Conservation (phyloP, 371 early-diverging fungal species). For the Syncephalastrum monosporum region DNA sequence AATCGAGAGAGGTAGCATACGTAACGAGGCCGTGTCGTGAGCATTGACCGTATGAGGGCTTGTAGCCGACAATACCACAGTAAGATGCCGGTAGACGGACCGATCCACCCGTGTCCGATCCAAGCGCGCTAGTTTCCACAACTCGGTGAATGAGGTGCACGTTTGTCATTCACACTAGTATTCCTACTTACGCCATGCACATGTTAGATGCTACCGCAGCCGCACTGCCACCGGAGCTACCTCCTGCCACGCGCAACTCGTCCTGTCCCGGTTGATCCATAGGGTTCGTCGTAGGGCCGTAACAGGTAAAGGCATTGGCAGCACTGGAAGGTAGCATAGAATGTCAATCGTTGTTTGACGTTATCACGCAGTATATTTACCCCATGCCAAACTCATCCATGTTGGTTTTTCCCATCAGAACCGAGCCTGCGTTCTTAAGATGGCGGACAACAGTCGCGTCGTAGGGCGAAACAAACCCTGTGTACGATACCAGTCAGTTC, state of each 20-base stretch:
- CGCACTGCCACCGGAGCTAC: slow-evolving; percentile 93
- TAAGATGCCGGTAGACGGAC: slow-evolving; percentile 92
- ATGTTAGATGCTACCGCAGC: slow-evolving; percentile 84
- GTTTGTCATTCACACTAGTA: not conserved
- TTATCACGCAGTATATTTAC: slow-evolving; percentile 24
- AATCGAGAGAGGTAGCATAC: slow-evolving; percentile 89
- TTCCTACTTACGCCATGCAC: slow-evolving; percentile 69
- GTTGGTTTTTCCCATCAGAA: slow-evolving; percentile 84
- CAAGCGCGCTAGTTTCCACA: slow-evolving; percentile 60
- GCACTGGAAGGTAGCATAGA: slow-evolving; percentile 29
- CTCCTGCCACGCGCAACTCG: slow-evolving; percentile 70
- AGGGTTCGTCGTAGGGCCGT: slow-evolving; percentile 58
- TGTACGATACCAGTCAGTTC: too few species aligned
- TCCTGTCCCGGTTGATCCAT: slow-evolving; percentile 12
- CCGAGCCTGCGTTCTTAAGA: slow-evolving; percentile 66
- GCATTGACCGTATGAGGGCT: slow-evolving; percentile 87
- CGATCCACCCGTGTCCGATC: slow-evolving; percentile 96
- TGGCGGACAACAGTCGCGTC: slow-evolving; percentile 74
- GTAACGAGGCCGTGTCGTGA: slow-evolving; percentile 88
- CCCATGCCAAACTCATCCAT: slow-evolving; percentile 99
- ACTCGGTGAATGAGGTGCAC: not conserved
- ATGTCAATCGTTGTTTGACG: not conserved
- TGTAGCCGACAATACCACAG: slow-evolving; percentile 92
- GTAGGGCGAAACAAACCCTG: slow-evolving; percentile 74
- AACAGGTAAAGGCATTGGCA: slow-evolving; percentile 50